Base-by-base conservation (phyloP, 257 asterid species). In the Fraxinus cuspidata region DNA sequence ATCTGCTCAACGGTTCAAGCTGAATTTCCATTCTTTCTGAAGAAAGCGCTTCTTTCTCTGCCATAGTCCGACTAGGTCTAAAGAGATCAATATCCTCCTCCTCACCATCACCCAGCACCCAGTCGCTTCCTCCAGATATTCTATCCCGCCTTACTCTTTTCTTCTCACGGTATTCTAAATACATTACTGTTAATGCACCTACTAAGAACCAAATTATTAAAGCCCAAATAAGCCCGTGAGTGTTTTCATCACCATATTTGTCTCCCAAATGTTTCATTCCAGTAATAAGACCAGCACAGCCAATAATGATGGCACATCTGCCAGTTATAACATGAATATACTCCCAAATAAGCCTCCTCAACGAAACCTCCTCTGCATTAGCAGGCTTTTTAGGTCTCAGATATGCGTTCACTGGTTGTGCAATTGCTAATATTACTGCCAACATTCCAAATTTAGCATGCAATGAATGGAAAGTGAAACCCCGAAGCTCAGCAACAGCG, bases 401-500 rank as follows among this genome's bases (percentile, higher is more conserved):
- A 86, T 89, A 91, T 56, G 98, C 98, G 76, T 92, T 93, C 81
- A 88, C 66, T 9, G 97, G 99, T 67, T 96, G 99, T 65, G 91
- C 90, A 74, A 86, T 89, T 25, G 83, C 93, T 81, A 96, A 85
- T 35, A 89, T 28, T 82, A 93, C 90, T 11, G 94, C 99, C 77
- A 89, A 81, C 92, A 93, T 82, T 44, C 99, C 99, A 79, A 93
- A 87, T 85, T 93, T 96, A 28, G 90, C 98, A 9, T 96, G 99
- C 74, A 84, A 47, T 4, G 98, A 93, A 70, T 75, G 80, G 78
- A 93, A 89, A 38, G 78, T 77, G 5, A 96, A 86, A 53, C 97
- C 99, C 56, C 87, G 94, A 38, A 96, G 97, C 81, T 96, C 99
- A 71, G 99, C 99, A 58, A 96, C 98, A 28, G 99, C 99, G 83